These are phyloP conservation scores for Calonectria pauciramosa DNA, from an alignment of 2,329 filamentous ascomycete genomes.

Conservation along the genomic window DNA sequence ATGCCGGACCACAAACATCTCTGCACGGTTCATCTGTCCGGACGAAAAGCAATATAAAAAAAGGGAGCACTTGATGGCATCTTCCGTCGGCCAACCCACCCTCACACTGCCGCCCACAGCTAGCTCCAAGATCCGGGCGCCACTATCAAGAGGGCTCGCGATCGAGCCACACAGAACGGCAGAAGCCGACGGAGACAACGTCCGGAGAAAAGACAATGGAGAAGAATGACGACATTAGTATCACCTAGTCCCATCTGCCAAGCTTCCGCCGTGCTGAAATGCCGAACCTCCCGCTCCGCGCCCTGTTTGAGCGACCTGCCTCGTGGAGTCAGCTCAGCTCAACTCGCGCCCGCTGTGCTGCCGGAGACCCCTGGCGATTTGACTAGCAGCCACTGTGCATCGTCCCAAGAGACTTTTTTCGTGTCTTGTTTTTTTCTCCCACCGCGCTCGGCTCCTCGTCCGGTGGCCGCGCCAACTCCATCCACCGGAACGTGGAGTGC, in stretches of 20 bases:
- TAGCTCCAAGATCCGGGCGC: neutral
- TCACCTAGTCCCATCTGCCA: neutral
- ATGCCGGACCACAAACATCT: neutral
- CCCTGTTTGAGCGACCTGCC: neutral
- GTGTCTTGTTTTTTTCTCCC: neutral
- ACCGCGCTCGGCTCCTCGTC: slow-evolving; percentile 1
- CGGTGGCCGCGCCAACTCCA: slow-evolving; percentile 7
- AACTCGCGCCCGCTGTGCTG: neutral
- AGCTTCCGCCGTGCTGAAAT: slow-evolving; percentile 12
- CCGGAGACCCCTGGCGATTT: neutral
- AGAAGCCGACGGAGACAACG: neutral
- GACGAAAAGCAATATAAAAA: neutral
- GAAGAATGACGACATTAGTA: slow-evolving; percentile 19
- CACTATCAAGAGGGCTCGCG: neutral
- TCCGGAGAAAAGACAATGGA: neutral
- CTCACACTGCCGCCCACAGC: neutral
- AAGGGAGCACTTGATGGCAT: neutral
- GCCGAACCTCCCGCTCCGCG: slow-evolving; percentile 17
- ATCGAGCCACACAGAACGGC: slow-evolving; percentile 11
- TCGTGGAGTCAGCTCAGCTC: neutral
- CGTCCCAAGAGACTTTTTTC: neutral
- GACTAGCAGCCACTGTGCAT: neutral
- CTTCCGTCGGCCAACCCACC: slow-evolving; percentile 5
- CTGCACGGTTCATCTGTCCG: neutral
- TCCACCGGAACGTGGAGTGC: slow-evolving; percentile 5